phyloP scores from a whole-genome alignment of 140 eudicot genomes.

The Stevia rebaudiana region DNA sequence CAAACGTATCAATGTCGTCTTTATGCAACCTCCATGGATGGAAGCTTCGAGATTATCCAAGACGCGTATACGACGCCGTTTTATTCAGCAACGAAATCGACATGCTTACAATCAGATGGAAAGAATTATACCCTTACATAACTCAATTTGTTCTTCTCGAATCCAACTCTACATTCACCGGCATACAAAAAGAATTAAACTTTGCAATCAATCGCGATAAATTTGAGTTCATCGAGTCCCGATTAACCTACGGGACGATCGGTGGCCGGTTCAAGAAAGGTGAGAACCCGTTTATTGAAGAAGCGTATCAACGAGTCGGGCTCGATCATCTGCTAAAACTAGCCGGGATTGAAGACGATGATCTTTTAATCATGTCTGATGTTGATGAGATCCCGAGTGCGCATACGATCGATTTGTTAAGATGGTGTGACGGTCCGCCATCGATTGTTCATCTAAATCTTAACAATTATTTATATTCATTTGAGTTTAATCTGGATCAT shows the following conservation, averaged over 20 bases:
- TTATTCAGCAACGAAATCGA: slow-evolving; percentile 73
- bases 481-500: slow-evolving; percentile 46
- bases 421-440: slow-evolving; percentile 92
- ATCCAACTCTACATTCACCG: slow-evolving; percentile 67
- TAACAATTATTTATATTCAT: slow-evolving; percentile 64
- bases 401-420: slow-evolving; percentile 63
- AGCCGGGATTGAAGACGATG: slow-evolving; percentile 76
- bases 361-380: slow-evolving; percentile 75
- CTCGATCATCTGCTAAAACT: slow-evolving; percentile 55
- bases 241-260: slow-evolving; percentile 64
- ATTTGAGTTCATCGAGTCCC: slow-evolving; percentile 56
- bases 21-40: slow-evolving; percentile 81
- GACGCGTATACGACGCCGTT: slow-evolving; percentile 73
- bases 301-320: slow-evolving; percentile 65
- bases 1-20: slow-evolving; percentile 57
- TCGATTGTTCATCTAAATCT: slow-evolving; percentile 56
- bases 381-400: slow-evolving; percentile 77
- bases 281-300: slow-evolving; percentile 77
- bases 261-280: slow-evolving; percentile 74
- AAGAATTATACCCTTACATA: slow-evolving; percentile 68
- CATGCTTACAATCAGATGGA: slow-evolving; percentile 77
- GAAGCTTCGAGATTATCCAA: slow-evolving; percentile 63
- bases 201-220: slow-evolving; percentile 46
- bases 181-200: slow-evolving; percentile 46
- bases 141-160: slow-evolving; percentile 75